Percentiles rank a stretch among this genome's conserved stretches.
phyloP scores from a whole-genome alignment of 1,284 basidiomycete species.

The Heterobasidion annosum region DNA sequence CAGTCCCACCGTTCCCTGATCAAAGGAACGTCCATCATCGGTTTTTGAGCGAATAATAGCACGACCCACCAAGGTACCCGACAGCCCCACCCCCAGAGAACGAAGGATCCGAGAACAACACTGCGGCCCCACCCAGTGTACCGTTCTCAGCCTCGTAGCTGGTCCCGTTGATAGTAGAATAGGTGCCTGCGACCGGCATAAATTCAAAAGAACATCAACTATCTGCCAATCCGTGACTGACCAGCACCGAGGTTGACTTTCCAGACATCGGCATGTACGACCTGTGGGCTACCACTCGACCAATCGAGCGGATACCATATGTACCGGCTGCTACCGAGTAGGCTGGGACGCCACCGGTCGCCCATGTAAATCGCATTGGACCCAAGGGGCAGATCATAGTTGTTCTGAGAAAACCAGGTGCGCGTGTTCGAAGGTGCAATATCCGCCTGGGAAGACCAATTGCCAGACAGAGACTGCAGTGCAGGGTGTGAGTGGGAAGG shows the following conservation, averaged over 20 bases:
- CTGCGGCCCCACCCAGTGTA: constrained; percentile 38
- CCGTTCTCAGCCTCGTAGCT: constrained; percentile 51
- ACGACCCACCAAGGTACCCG: constrained; percentile 31
- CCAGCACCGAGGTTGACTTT: constrained; percentile 38
- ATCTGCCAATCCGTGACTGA: constrained; percentile 22
- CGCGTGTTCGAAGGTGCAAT: constrained; percentile 40
- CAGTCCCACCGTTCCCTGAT: constrained; percentile 44
- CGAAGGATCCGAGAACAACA: constrained; percentile 28
- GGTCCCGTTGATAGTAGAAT: constrained; percentile 39
- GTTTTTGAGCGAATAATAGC: neutral
- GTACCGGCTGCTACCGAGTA: constrained; percentile 50
- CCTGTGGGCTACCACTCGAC: constrained; percentile 40
- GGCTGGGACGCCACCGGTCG: constrained; percentile 49
- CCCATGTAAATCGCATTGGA: constrained; percentile 53
- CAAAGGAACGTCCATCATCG: neutral
- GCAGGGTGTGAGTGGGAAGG: neutral
- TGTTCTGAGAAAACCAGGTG: constrained; percentile 58
- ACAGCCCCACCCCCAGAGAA: constrained; percentile 47
- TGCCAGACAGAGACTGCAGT: constrained; percentile 39
- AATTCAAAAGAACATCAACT: constrained; percentile 32
- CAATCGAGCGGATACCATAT: constrained; percentile 55
- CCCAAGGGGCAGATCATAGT: constrained; percentile 43
- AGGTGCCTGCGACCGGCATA: constrained; percentile 28
- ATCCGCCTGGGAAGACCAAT: constrained; percentile 49
- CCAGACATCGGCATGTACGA: constrained; percentile 53